phyloP scores from a whole-genome alignment of 768 basidiomycete genomes.

The Lyophyllum atratum region DNA sequence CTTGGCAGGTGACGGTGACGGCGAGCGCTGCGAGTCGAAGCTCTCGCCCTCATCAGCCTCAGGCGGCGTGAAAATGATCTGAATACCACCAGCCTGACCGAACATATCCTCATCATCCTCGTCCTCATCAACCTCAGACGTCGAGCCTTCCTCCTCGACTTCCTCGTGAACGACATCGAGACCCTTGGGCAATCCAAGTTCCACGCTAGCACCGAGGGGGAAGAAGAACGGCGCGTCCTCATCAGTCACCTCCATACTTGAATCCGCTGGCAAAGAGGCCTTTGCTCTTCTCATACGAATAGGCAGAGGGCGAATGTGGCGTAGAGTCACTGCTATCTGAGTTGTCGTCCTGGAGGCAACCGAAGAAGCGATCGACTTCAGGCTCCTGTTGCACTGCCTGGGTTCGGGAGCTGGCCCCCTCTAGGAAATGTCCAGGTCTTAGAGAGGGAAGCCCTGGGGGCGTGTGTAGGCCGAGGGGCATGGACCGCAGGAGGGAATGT shows the following conservation, averaged over 20 bases:
- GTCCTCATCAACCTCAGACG: constrained; percentile 37
- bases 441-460: constrained; percentile 48
- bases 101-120: constrained; percentile 54
- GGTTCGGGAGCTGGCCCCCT: constrained; percentile 22
- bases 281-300: constrained; percentile 59
- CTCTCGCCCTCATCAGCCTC: constrained; percentile 36
- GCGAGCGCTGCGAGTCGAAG: constrained; percentile 28
- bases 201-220: constrained; percentile 40
- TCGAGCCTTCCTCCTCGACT: constrained; percentile 42
- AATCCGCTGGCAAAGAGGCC: constrained; percentile 58
- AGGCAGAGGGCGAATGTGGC: constrained; percentile 44
- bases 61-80: constrained; percentile 74
- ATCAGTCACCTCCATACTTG: constrained; percentile 45
- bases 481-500: constrained; percentile 18
- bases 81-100: constrained; percentile 71
- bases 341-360: constrained; percentile 62
- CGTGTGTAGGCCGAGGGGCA: constrained; percentile 30
- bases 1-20: constrained; percentile 26
- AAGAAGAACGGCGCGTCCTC: constrained; percentile 54
- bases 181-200: constrained; percentile 26
- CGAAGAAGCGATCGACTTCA: constrained; percentile 78
- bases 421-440: constrained; percentile 72
- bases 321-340: constrained; percentile 34
- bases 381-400: constrained; percentile 25
- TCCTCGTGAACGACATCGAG: constrained; percentile 46